A percentile compares a stretch with the other conserved stretches of the same genome.
Evolutionary conservation across 2,329 filamentous ascomycete genomes (phyloP).

Genomic region (Nemania diffusa): DNA sequence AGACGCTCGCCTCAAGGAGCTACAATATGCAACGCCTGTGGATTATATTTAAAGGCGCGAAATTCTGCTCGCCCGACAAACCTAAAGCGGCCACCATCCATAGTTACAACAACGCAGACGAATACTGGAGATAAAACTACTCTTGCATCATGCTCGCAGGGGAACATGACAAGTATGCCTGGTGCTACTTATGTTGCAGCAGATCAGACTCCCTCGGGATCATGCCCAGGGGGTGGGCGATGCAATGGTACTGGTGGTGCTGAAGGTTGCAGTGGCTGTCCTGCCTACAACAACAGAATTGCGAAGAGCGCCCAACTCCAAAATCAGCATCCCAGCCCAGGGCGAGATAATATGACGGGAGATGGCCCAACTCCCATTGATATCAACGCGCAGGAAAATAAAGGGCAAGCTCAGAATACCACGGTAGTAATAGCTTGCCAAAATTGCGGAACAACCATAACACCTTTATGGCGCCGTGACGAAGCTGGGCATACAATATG

Average conservation of each 20-base stretch:
- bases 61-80: conserved; percentile 92
- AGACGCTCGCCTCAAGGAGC: conserved; percentile 90
- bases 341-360: conserved; percentile 42
- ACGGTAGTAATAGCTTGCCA: conserved; percentile 89
- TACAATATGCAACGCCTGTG: conserved; percentile 98
- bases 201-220: conserved; percentile 80
- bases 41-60: conserved; percentile 91
- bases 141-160: conserved; percentile 54
- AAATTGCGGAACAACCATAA: conserved; percentile 96
- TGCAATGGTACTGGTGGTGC: conserved; percentile 97
- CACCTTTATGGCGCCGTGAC: conserved; percentile 93
- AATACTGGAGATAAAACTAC: conserved; percentile 55
- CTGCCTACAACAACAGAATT: conserved; percentile 96
- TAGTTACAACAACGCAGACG: conserved; percentile 58
- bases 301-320: conserved; percentile 83
- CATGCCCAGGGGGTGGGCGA: conserved; percentile 91
- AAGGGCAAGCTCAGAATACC: conserved; percentile 57
- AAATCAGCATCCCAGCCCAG: conserved; percentile 51
- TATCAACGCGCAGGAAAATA: conserved; percentile 58
- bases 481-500: conserved; percentile 97
- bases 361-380: conserved; percentile 59
- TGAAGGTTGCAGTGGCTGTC: conserved; percentile 93
- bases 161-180: conserved; percentile 53
- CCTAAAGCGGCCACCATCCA: conserved; percentile 77
- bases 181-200: conserved; percentile 79